Evolutionary conservation across 2,329 filamentous ascomycete species (phyloP).

Genomic region (Emergomyces orientalis): DNA sequence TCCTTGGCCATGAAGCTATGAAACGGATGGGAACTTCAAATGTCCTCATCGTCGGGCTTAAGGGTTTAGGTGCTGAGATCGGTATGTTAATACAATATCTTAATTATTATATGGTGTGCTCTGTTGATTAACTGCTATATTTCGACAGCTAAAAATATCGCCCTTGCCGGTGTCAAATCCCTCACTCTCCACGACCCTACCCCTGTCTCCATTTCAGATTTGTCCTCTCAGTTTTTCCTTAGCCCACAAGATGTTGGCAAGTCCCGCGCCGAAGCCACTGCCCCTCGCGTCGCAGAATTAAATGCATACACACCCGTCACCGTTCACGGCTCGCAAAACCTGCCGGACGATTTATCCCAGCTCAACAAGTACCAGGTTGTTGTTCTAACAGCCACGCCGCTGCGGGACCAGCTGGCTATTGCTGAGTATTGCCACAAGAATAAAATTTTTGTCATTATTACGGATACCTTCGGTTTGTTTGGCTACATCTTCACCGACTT

Average conservation of each 20-base stretch:
- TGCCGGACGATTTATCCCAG: constrained; percentile 67
- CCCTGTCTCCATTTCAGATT: constrained; percentile 72
- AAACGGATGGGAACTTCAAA: constrained; percentile 98
- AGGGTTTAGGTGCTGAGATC: constrained; percentile 92
- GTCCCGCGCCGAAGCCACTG: constrained; percentile 76
- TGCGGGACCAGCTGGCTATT: constrained; percentile 72
- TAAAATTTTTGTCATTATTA: constrained; percentile 78
- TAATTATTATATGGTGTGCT: not conserved
- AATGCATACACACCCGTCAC: constrained; percentile 92
- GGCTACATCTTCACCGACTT: constrained; percentile 97
- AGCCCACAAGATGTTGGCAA: constrained; percentile 81
- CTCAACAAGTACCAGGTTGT: constrained; percentile 89
- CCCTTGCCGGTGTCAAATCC: constrained; percentile 95
- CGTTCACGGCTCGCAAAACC: constrained; percentile 55
- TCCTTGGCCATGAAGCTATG: constrained; percentile 77
- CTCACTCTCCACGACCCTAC: constrained; percentile 85
- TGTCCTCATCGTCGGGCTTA: constrained; percentile 81
- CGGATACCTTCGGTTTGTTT: constrained; percentile 88
- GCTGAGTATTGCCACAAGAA: constrained; percentile 92
- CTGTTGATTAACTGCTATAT: not conserved
- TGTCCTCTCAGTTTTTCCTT: constrained; percentile 97
- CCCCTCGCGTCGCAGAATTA: constrained; percentile 81
- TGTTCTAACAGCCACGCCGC: constrained; percentile 74
- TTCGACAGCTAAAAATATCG: constrained; percentile 81
- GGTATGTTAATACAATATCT: constrained; percentile 28